Evolutionary conservation across 1,284 basidiomycete species (phyloP), one percentile per base, ranked within the genome.

Genomic region (Trametes versicolor): DNA sequence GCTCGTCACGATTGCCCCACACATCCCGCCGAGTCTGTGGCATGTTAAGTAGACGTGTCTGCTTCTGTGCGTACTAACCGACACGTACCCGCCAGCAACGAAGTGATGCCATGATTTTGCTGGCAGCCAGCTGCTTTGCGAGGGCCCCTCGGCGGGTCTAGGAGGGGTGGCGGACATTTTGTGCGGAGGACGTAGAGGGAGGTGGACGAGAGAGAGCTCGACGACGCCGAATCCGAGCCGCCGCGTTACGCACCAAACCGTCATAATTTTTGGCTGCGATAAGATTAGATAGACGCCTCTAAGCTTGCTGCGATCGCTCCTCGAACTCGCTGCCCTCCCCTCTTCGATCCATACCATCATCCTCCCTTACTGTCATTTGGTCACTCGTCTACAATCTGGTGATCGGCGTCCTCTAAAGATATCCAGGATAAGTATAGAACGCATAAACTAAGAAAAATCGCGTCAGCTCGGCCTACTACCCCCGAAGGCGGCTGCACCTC

Each of bases 1-100:
- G 41, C 95, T 96, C 0, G 97, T 99, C 10, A 99, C 92, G 70
- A 98, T 94, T 12, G 96, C 96, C 50, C 97, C 98, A 74, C 95
- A 95, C 97, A 99, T 98, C 27, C 97, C 97, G 21, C 97, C 98
- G 12, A 97, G 82, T 34, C 97, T 97, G 49, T 27, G 8, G 25
- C 21, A 27, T 17, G 56, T 66, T 15, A n/a, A n/a, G n/a, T n/a
- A 67, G 65, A 62, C 60, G 62, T 64, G 59, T 62, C 58, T 27
- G 5, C 29, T 7, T 25, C 8, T 52, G 19, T 49, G 34, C 23
- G 37, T 4, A 13, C 12, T 17, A 23, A 34, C 12, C 25, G 23
- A 21, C 13, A 82, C 91, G 78, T 72, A 95, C 95, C 93, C 94
- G 79, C 95, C 95, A 48, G 92, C 94, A 17, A 93, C 82, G 67